A percentile compares a stretch with the other conserved stretches of the same genome.
Conservation (phyloP, 1,284 basidiomycete genomes). For the Pascua guehoae region DNA sequence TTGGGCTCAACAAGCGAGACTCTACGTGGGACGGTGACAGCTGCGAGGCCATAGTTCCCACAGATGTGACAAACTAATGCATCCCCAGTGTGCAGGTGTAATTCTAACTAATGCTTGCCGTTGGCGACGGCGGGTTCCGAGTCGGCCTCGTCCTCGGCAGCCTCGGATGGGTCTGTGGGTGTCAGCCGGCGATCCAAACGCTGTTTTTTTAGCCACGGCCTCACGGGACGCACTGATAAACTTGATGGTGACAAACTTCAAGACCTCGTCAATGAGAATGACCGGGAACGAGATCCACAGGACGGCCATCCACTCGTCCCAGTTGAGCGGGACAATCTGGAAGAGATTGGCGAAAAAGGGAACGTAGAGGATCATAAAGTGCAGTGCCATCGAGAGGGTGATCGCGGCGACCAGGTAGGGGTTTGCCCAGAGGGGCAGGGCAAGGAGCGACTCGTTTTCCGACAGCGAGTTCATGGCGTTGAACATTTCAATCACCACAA, state of each 20-base stretch:
- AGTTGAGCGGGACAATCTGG: conserved; percentile 85
- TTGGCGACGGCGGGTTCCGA: too few relatives aligned
- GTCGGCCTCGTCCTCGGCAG: neutral
- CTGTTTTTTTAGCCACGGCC: too few relatives aligned
- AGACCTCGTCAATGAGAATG: conserved; percentile 80
- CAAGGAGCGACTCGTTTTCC: conserved; percentile 91
- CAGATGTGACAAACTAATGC: too few relatives aligned
- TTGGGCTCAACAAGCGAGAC: too few relatives aligned
- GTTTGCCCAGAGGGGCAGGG: conserved; percentile 89
- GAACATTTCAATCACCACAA: conserved; percentile 86
- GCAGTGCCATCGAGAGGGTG: conserved; percentile 80
- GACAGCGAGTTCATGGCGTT: conserved; percentile 98
- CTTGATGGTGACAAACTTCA: conserved; percentile 59
- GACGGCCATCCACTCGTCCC: conserved; percentile 93
- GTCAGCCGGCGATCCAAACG: neutral
- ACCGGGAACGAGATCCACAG: conserved; percentile 84
- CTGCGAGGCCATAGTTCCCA: too few relatives aligned
- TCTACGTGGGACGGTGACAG: too few relatives aligned
- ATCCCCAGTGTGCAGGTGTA: too few relatives aligned
- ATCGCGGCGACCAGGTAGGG: conserved; percentile 85
- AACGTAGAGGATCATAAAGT: conserved; percentile 91
- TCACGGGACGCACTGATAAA: conserved; percentile 9
- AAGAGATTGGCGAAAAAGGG: conserved; percentile 91
- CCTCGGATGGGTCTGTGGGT: conserved; percentile 4
- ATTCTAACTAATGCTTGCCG: too few relatives aligned